A percentile compares a stretch with the other conserved stretches of the same genome.
Evolutionary conservation across 2,329 filamentous ascomycete genomes (phyloP).

Genomic region (Aureobasidium sp.): DNA sequence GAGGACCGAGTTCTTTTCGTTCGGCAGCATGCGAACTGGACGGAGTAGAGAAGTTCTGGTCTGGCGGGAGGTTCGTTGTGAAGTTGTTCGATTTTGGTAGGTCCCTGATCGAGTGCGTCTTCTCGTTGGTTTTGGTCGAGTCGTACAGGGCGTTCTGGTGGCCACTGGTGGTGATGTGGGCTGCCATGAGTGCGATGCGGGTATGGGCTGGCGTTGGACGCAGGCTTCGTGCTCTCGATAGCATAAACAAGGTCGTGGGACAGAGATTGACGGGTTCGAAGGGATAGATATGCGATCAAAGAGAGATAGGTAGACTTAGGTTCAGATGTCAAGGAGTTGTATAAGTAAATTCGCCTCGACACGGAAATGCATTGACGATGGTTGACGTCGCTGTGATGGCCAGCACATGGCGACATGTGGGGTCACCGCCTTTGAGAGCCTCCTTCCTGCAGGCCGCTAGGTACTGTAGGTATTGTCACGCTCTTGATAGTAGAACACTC

Average conservation of each 20-base stretch:
- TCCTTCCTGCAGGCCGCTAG: neutral
- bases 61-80: conserved; percentile 63
- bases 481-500: neutral
- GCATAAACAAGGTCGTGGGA: neutral
- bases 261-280: neutral
- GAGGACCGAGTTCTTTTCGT: conserved; percentile 67
- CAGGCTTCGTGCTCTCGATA: conserved; percentile 9
- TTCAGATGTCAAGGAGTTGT: neutral
- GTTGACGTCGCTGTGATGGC: neutral
- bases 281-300: too few relatives aligned
- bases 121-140: conserved; percentile 22
- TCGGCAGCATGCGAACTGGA: conserved; percentile 73
- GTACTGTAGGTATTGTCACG: neutral
- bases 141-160: conserved; percentile 19
- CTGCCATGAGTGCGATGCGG: conserved; percentile 40
- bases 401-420: neutral
- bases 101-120: conserved; percentile 37
- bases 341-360: neutral
- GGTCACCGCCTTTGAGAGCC: conserved; percentile 10
- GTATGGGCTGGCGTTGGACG: conserved; percentile 7
- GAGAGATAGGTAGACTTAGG: neutral
- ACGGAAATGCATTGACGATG: neutral
- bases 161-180: conserved; percentile 31
- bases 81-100: conserved; percentile 60
- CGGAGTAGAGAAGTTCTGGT: conserved; percentile 72